Conservation (phyloP, 1,284 basidiomycete species). For the Mrakiaceae sp. region DNA sequence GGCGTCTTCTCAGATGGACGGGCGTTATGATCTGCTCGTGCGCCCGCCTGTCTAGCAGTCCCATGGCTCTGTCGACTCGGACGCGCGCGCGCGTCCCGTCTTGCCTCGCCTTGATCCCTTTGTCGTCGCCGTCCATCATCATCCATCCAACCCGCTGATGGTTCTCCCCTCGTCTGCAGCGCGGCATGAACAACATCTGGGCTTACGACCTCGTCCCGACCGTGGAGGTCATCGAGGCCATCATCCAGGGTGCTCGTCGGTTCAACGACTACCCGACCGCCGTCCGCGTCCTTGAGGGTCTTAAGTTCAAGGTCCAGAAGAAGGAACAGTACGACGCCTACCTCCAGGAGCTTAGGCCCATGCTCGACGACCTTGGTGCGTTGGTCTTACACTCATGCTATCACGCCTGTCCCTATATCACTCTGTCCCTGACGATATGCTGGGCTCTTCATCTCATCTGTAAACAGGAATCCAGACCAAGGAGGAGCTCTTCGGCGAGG, state of each 20-base stretch:
- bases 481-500: no score
- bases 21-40: no score
- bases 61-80: no score
- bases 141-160: no score
- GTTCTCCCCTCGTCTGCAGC: slow-evolving; percentile 94
- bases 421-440: no score
- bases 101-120: no score
- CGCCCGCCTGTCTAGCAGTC: no score
- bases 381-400: slow-evolving; percentile 21
- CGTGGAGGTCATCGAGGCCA: slow-evolving; percentile 76
- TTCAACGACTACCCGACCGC: slow-evolving; percentile 97
- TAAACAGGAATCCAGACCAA: no score
- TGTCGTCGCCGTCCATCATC: no score
- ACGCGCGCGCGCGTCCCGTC: no score
- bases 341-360: slow-evolving; percentile 69
- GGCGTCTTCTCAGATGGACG: no score
- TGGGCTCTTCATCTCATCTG: no score
- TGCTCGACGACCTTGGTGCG: slow-evolving; percentile 82
- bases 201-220: slow-evolving; percentile 95
- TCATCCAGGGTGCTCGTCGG: slow-evolving; percentile 75
- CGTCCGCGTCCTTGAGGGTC: slow-evolving; percentile 84
- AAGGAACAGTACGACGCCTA: slow-evolving; percentile 84
- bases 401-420: not conserved
- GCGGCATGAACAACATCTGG: slow-evolving; percentile 98
- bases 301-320: slow-evolving; percentile 92